Evolutionary conservation across 805 yeast species (phyloP), one percentile per base, ranked within the genome.

Genomic region (Phaffomyces thermotolerans): DNA sequence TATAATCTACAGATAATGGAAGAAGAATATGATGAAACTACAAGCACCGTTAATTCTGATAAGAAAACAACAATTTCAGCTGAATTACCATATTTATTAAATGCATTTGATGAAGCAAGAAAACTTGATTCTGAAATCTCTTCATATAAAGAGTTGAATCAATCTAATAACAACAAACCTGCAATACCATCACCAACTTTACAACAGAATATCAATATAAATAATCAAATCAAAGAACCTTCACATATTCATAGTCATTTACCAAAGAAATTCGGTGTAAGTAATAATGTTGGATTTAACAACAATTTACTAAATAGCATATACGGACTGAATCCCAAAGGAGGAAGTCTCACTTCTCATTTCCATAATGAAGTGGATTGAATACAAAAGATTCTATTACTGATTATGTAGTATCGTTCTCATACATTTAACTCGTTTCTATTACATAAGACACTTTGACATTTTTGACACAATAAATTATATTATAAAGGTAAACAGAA

Each of bases 31-130:
- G 42, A 38, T 14, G 43, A 46, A 27, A 22, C 36, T 13, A 15
- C 27, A 4, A 24, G 29, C 31, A 40, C 32, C 29, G n/a, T 39
- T 5, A 58, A 69, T 2, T 62, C 75, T 2, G 56, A 69, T 30
- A 54, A 64, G 34, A 70, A 69, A 48, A 72, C 84, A 0, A 74
- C 83, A 8, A 64, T 83, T 14, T 56, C 79, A 2, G 83, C 79
- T 40, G 85, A 81, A 55, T 58, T 83, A 48, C 91, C 91, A 1
- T 73, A 72, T 46, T 60, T 83, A 53, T 67, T 82, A 72, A 68
- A 76, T 20, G 89, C 87, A 15, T 83, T 82, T 54, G 73, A 77
- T 56, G 76, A 78, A 47, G 84, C 82, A 3, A 76, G 71, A 49
- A 73, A 69, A 32, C 62, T 78, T 14, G 83, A 78, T 44, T 73